A percentile compares a stretch with the other conserved stretches of the same genome.
Conservation (phyloP, 805 yeast species). For the Zygosaccharomyces kombuchaensis region DNA sequence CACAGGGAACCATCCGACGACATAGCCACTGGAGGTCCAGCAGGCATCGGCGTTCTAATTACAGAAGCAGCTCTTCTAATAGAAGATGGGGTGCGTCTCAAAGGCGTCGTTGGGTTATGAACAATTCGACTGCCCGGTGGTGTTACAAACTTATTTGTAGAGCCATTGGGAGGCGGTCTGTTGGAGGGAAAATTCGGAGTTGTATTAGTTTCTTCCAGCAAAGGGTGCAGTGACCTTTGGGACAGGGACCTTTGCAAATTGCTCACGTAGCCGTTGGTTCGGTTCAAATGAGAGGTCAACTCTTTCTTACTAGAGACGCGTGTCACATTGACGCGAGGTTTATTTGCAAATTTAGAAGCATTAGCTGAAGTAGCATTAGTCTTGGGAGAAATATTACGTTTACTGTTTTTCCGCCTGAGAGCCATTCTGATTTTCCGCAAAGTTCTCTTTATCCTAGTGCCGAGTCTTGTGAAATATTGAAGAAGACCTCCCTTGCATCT, state of each 20-base stretch:
- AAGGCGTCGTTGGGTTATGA: conserved; percentile 16
- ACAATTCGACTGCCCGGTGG: conserved; percentile 3
- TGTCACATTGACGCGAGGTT: conserved; percentile 2
- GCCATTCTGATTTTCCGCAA: conserved; percentile 1
- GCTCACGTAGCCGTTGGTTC: conserved; percentile 30
- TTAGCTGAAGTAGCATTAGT: neutral
- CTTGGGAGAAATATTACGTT: conserved; percentile 1
- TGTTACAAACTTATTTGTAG: neutral
- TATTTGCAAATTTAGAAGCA: neutral
- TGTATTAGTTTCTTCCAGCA: conserved; percentile 8
- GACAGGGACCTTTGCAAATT: conserved; percentile 30
- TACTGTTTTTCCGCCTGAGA: neutral
- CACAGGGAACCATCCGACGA: neutral
- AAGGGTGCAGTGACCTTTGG: conserved; percentile 20
- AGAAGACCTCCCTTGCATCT: conserved; percentile 26
- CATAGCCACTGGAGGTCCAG: neutral
- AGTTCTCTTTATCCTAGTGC: conserved; percentile 2
- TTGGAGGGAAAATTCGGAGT: neutral
- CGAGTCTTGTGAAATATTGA: conserved; percentile 4
- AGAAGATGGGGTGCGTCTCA: conserved; percentile 35
- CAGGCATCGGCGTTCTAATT: conserved; percentile 20
- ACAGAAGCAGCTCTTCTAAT: conserved; percentile 37
- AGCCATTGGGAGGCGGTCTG: neutral
- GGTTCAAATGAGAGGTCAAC: conserved; percentile 26
- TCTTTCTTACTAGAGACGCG: conserved; percentile 14